A percentile compares a stretch with the other conserved stretches of the same genome.
Evolutionary conservation across 1,284 basidiomycete genomes (phyloP).

Genomic region (Cutaneotrichosporon sp.): DNA sequence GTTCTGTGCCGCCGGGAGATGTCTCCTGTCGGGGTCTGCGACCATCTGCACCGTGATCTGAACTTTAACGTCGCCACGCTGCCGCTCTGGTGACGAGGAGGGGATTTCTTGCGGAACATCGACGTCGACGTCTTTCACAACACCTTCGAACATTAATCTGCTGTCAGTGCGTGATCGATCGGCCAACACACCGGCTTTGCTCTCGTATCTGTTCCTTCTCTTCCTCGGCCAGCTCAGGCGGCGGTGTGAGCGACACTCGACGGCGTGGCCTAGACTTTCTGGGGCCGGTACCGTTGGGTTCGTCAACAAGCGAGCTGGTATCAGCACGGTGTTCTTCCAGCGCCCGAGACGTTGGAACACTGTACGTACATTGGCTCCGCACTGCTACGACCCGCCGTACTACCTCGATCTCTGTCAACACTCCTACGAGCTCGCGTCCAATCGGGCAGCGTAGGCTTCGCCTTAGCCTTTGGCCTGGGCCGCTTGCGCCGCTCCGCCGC

Average conservation of each 20-base stretch:
- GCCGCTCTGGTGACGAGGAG: slow-evolving; percentile 4
- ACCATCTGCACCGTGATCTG: slow-evolving; percentile 31
- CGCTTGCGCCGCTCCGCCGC: neutral
- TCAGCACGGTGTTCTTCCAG: neutral
- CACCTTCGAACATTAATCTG: neutral
- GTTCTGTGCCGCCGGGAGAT: slow-evolving; percentile 12
- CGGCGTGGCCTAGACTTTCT: neutral
- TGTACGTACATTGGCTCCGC: neutral
- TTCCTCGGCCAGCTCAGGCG: slow-evolving; percentile 25
- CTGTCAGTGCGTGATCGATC: neutral
- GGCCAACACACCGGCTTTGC: neutral
- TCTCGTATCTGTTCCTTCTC: neutral
- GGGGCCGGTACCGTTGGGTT: neutral
- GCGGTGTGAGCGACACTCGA: slow-evolving; percentile 28
- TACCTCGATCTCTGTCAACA: neutral
- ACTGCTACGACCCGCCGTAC: neutral
- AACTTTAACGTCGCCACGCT: slow-evolving; percentile 1
- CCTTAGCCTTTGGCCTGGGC: neutral
- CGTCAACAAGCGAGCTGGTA: neutral
- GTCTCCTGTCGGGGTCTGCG: slow-evolving; percentile 22
- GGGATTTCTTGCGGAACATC: no score
- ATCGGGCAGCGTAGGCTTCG: slow-evolving; percentile 6
- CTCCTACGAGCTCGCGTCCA: slow-evolving; percentile 4
- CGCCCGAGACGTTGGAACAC: neutral
- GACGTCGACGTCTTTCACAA: neutral